Evolutionary conservation across 2,329 filamentous ascomycete species (phyloP).

Genomic region (Orbilia quercus): DNA sequence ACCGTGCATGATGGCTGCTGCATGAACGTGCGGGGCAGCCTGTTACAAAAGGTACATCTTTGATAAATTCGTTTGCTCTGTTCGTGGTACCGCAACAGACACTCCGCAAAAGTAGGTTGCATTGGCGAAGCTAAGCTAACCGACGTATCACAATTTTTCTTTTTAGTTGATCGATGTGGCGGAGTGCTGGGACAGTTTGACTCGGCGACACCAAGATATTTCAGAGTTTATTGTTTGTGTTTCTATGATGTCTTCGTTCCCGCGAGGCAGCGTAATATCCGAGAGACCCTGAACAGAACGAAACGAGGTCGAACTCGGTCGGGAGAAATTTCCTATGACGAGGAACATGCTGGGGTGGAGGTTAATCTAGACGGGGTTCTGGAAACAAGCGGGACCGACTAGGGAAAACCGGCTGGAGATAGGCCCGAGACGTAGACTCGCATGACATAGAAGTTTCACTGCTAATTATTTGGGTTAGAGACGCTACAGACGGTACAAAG

Average conservation of each 20-base stretch:
- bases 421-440: constrained; percentile 36
- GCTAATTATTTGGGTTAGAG: constrained; percentile 6
- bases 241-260: constrained; percentile 43
- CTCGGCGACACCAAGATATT: constrained; percentile 45
- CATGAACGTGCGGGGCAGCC: constrained; percentile 50
- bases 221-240: too few relatives aligned
- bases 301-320: too few relatives aligned
- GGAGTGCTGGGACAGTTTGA: constrained; percentile 29
- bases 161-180: constrained; percentile 20
- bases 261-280: constrained; percentile 31
- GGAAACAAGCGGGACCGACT: constrained; percentile 7
- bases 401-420: constrained; percentile 26
- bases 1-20: constrained; percentile 40
- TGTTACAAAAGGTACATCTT: too few relatives aligned
- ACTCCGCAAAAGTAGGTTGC: constrained; percentile 21
- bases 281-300: constrained; percentile 25
- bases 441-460: constrained; percentile 31
- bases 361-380: constrained; percentile 39
- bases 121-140: constrained; percentile 52
- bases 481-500: constrained; percentile 36
- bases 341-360: not conserved
- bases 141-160: constrained; percentile 31
- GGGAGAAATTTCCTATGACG: constrained; percentile 7
- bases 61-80: constrained; percentile 6
- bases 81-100: constrained; percentile 22